Percentiles rank a stretch among this genome's conserved stretches.
Evolutionary conservation across 371 early-diverging fungal genomes (phyloP).

Genomic region (Mortierella sp.): DNA sequence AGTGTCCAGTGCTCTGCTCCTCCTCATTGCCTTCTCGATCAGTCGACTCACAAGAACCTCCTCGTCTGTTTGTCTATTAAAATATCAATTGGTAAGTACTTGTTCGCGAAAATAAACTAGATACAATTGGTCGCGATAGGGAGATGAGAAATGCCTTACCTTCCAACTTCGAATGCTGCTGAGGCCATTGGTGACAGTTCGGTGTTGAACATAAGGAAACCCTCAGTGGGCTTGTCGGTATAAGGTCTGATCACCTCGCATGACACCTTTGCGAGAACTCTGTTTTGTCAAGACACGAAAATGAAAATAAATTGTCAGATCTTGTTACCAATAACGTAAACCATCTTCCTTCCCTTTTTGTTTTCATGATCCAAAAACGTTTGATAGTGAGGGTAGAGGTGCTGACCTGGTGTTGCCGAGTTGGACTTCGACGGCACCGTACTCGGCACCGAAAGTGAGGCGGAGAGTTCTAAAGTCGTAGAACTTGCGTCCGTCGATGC

Average conservation of each 20-base stretch:
- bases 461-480: conserved; percentile 81
- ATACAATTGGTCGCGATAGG: background rate
- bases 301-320: background rate
- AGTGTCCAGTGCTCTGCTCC: conserved; percentile 92
- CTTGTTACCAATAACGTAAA: background rate
- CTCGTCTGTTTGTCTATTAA: conserved; percentile 76
- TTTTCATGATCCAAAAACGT: background rate
- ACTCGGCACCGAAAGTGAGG: conserved; percentile 77
- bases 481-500: conserved; percentile 87
- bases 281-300: conserved; percentile 31
- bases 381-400: background rate
- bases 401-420: conserved; percentile 84
- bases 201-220: conserved; percentile 83
- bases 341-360: background rate
- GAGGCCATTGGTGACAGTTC: conserved; percentile 92
- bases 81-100: background rate
- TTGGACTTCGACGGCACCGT: conserved; percentile 85
- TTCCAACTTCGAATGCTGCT: conserved; percentile 78
- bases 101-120: background rate
- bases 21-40: conserved; percentile 89
- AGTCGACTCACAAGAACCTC: conserved; percentile 88
- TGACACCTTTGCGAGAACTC: conserved; percentile 88
- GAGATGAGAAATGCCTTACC: conserved; percentile 40
- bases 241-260: conserved; percentile 91
- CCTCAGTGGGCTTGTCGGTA: conserved; percentile 87